These are phyloP conservation scores for Talaromyces pinophilus DNA, from an alignment of 2,329 filamentous ascomycete genomes.

Conservation along the genomic window DNA sequence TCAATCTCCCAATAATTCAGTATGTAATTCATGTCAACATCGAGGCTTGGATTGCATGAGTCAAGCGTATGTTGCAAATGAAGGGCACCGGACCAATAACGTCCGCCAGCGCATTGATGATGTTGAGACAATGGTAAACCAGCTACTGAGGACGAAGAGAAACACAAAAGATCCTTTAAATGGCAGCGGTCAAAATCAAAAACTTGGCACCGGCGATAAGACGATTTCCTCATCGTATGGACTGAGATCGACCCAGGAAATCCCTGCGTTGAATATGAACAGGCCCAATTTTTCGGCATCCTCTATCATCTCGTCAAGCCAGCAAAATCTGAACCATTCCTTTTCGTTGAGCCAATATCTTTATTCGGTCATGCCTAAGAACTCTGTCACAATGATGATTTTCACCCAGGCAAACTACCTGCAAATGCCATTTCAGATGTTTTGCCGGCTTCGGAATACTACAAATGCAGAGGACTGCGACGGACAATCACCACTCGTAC, in stretches of 20 bases:
- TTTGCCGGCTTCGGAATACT: neutral
- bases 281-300: neutral
- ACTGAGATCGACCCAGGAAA: neutral
- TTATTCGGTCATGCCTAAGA: constrained; percentile 25
- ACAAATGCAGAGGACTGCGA: neutral
- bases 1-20: constrained; percentile 37
- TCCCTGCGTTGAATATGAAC: too few relatives aligned
- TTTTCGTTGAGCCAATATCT: constrained; percentile 27
- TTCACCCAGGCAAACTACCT: constrained; percentile 4
- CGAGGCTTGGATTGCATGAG: constrained; percentile 40
- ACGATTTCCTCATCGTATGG: neutral
- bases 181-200: neutral
- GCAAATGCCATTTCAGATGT: constrained; percentile 21
- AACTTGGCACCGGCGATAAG: too few relatives aligned
- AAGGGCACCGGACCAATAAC: neutral
- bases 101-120: constrained; percentile 14
- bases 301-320: constrained; percentile 14
- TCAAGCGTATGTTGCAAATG: constrained; percentile 25
- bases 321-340: constrained; percentile 25
- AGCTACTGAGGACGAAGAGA: neutral
- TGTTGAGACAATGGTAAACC: constrained; percentile 16
- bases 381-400: neutral
- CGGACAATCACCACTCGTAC: neutral
- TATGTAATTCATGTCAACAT: constrained; percentile 52
- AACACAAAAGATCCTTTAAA: neutral